Base-by-base conservation (phyloP, 768 basidiomycete genomes). In the Termitomyces eurrhizus region DNA sequence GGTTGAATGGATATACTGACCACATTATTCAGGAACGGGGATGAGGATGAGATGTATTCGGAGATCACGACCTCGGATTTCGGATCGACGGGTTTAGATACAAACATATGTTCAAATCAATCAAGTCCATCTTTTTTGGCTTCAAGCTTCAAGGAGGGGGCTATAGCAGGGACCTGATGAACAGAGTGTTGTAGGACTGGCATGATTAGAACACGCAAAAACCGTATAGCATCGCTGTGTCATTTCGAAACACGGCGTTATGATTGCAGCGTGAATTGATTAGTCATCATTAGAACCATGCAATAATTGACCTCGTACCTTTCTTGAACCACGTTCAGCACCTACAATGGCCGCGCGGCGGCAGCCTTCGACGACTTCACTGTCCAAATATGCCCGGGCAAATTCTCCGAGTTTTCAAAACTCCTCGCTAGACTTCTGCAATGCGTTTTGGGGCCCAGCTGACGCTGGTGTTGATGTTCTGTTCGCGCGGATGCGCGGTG, bases 391-490 rank as follows among this genome's bases (percentile, higher is more conserved):
- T 72, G 88, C 83, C 51, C 79, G 87, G 44, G 75, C 79, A 50
- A 76, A 76, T 41, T 86, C 88, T 45, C 82, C 85, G 24, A 72
- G 65, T 39, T 60, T 71, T 12, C 75, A 74, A 60, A 76, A 76
- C 65, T 80, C 83, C 59, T 85, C 86, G 11, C 74, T 87, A 67
- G 93, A 97, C 75, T 98, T 95, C 75, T 98, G 95, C 74, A 99
- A 98, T 74, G 85, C 93, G 2, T 98, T 98, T 77, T 98, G 97
- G 97, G 93, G 93, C 12, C 66, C 81, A 21, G 84, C 80, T 33
- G 94, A 97, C 78, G 89, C 82, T 42, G 95, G 95, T 16, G 93
- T 92, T 63, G 93, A 96, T 67, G 93, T 95, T 49, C 79, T 98
- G 36, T 90, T 93, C 71, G 89, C 93, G 36, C 83, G 93, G 62